Evolutionary conservation across 352 stramenopile genomes (phyloP).

Genomic region (Pilasporangium apinafurcum): DNA sequence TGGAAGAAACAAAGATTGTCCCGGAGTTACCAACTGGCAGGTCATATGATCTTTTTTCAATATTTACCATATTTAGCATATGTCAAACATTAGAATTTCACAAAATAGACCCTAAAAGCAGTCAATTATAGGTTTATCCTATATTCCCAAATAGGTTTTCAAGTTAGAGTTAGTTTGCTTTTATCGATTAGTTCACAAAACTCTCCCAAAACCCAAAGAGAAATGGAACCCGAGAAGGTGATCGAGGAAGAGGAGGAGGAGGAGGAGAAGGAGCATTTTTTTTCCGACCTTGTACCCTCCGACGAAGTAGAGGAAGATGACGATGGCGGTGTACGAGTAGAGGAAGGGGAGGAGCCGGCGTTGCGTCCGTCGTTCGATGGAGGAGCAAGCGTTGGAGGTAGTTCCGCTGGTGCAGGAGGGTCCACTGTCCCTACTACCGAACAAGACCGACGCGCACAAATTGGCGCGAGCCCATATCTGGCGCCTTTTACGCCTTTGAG

Average conservation of each 20-base stretch:
- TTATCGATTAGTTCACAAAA: too few relatives aligned
- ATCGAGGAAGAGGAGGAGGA: conserved; percentile 19
- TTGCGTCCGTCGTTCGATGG: too few relatives aligned
- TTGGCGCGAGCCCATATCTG: conserved; percentile 57
- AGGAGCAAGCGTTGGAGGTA: conserved; percentile 1
- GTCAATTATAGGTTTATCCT: too few relatives aligned
- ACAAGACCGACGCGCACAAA: conserved; percentile 52
- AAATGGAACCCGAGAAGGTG: conserved; percentile 20
- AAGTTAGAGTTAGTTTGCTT: too few relatives aligned
- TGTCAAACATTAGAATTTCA: too few relatives aligned
- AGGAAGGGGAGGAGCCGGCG: conserved; percentile 10
- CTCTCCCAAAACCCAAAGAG: background rate
- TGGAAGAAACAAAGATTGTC: too few relatives aligned
- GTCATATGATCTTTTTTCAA: too few relatives aligned
- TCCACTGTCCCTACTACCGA: conserved; percentile 12
- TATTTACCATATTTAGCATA: too few relatives aligned
- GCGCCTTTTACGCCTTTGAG: conserved; percentile 63
- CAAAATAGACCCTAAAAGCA: too few relatives aligned
- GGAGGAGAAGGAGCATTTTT: conserved; percentile 28
- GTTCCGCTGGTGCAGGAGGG: conserved; percentile 1
- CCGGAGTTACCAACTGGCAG: too few relatives aligned
- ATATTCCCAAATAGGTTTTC: too few relatives aligned
- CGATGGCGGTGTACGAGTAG: too few relatives aligned
- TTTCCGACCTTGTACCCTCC: conserved; percentile 12
- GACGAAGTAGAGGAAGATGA: conserved; percentile 3